Evolutionary conservation across 2,329 filamentous ascomycete species (phyloP).

Genomic region (Didymella sp.): DNA sequence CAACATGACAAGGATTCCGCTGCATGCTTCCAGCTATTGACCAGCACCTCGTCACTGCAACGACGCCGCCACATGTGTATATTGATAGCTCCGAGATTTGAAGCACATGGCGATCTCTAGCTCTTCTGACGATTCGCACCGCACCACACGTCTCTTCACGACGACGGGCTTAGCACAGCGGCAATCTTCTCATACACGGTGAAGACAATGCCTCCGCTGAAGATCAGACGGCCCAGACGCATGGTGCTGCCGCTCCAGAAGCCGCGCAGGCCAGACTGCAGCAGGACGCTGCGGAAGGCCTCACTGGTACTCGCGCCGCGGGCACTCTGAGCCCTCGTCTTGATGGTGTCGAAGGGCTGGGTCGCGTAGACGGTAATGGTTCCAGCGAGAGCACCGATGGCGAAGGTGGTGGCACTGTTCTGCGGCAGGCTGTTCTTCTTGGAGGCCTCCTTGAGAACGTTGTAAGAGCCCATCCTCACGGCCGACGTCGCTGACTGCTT

Average conservation of each 20-base stretch:
- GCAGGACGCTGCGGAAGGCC: conserved; percentile 36
- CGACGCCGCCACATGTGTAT: not conserved
- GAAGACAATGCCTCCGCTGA: conserved; percentile 44
- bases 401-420: conserved; percentile 39
- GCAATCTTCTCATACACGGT: conserved; percentile 43
- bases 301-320: conserved; percentile 34
- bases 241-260: conserved; percentile 45
- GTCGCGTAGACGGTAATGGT: conserved; percentile 52
- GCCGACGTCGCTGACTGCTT: conserved; percentile 59
- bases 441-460: conserved; percentile 53
- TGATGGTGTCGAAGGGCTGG: conserved; percentile 55
- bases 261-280: conserved; percentile 33
- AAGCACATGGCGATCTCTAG: not conserved
- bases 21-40: too few species aligned
- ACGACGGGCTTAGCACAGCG: conserved; percentile 14
- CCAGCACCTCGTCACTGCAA: not conserved
- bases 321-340: conserved; percentile 50
- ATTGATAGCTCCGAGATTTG: not conserved
- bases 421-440: conserved; percentile 28
- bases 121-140: not conserved
- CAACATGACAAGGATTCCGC: too few species aligned
- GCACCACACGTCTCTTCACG: not conserved
- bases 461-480: conserved; percentile 59
- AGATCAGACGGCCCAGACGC: conserved; percentile 40
- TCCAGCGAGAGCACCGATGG: conserved; percentile 39